phyloP scores from a whole-genome alignment of 78 protist genomes.

The Chrysochromulina tobinii region DNA sequence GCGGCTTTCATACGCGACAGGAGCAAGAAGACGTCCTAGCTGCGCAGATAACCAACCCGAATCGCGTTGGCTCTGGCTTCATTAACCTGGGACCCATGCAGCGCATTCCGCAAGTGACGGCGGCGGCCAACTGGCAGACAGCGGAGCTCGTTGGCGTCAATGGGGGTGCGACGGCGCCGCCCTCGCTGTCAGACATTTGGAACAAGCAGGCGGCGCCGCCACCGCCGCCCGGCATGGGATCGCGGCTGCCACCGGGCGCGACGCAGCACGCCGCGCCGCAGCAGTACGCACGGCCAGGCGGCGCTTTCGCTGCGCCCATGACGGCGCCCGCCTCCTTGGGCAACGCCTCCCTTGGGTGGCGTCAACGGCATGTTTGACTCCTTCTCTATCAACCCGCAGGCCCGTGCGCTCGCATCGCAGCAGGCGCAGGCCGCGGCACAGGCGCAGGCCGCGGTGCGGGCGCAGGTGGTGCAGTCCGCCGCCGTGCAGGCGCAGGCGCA shows the following conservation, averaged over 20 bases:
- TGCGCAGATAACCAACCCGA: neutral
- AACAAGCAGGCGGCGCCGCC: no score
- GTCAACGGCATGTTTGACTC: neutral
- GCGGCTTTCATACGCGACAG: neutral
- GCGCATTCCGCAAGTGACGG: neutral
- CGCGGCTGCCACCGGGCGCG: no score
- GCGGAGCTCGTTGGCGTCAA: neutral
- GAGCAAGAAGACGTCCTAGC: conserved; percentile 19
- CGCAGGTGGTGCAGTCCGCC: no score
- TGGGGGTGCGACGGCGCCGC: neutral
- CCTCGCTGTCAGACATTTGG: neutral
- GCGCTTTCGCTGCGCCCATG: neutral
- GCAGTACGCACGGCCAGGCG: no score
- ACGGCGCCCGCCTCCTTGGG: neutral
- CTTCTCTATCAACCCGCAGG: neutral
- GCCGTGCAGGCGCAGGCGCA: no score
- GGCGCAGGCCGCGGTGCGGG: no score
- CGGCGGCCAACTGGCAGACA: neutral
- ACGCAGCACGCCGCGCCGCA: no score
- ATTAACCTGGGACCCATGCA: neutral
- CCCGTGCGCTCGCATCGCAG: no score
- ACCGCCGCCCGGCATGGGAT: neutral
- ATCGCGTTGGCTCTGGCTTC: conserved; percentile 2
- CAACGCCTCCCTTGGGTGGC: neutral
- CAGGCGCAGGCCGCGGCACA: no score